Conservation (phyloP, 2,329 filamentous ascomycete species). For the Verticillium klebahnii region DNA sequence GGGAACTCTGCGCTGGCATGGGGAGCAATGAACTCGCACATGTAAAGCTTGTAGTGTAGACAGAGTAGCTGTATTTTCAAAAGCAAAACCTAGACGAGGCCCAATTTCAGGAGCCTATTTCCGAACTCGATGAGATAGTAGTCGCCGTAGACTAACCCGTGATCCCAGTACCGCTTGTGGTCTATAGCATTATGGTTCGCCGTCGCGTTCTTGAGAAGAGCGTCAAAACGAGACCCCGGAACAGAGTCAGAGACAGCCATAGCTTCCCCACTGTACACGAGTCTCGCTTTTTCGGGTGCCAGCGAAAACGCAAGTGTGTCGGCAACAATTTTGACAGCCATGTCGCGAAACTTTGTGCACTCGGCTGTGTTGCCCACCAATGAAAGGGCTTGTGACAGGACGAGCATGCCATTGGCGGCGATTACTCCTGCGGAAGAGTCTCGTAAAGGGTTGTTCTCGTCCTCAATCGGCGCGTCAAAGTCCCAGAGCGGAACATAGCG, state of each 20-base stretch:
- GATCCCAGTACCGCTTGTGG: slow-evolving; percentile 25
- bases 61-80: no score
- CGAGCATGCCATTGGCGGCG: slow-evolving; percentile 35
- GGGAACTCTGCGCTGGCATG: slow-evolving; percentile 2
- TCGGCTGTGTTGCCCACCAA: slow-evolving; percentile 5
- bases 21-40: neutral
- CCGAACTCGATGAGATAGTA: slow-evolving; percentile 44
- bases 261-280: slow-evolving; percentile 5
- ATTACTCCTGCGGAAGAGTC: slow-evolving; percentile 34
- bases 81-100: slow-evolving; percentile 8
- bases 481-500: slow-evolving; percentile 33
- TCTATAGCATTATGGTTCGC: slow-evolving; percentile 27
- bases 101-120: slow-evolving; percentile 34
- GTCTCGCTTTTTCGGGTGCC: slow-evolving; percentile 12
- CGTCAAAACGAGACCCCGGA: slow-evolving; percentile 20
- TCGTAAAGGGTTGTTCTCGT: slow-evolving; percentile 19
- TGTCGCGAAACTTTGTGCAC: slow-evolving; percentile 17
- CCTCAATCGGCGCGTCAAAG: slow-evolving; percentile 40
- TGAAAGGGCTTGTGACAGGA: slow-evolving; percentile 26
- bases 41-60: neutral
- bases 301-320: slow-evolving; percentile 24
- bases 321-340: slow-evolving; percentile 21
- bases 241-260: neutral
- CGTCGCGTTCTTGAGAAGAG: slow-evolving; percentile 26
- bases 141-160: slow-evolving; percentile 44